Evolutionary conservation across 2,329 filamentous ascomycete genomes (phyloP), one percentile per base, ranked within the genome.

Genomic region (Cladosporium sp.): DNA sequence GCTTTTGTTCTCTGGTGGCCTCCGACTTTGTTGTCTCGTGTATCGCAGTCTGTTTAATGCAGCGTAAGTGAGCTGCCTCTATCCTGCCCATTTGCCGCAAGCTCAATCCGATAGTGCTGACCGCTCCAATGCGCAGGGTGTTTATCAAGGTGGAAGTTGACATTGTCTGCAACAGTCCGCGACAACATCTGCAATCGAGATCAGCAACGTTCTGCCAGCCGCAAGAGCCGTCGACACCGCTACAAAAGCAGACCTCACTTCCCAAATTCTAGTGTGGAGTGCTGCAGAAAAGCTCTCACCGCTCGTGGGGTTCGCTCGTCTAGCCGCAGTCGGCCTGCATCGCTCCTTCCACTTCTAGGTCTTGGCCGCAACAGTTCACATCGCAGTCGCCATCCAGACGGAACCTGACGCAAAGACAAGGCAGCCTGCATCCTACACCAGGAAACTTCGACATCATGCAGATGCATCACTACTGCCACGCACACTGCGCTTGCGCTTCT

Each of bases 191-290:
- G 59, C 44, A 23, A 53, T 52, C 18, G 40, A 31, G 18, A 11
- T 44, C 55, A 57, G 31, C 28, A n/a, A 18, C 18, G 23, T 33
- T 12, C 52, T 33, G 52, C 52, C 33, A 33, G 52, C 55, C 23
- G 55, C 55, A 37, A n/a, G 33, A 26, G 28, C n/a, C 52, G 18
- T 23, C 28, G 52, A 21, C 52, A 55, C 52, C 52, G 52, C 52
- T 29, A 31, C 52, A 10, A 29, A 44, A 59, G 56, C 56, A 59
- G 33, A 59, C 56, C 35, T 59, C 56, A 59, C 56, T 46, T 59
- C 31, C 55, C 31, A 21, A 57, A 57, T 33, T 31, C 28, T 33
- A 23, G 31, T 21, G n/a, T 16, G 31, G 55, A 23, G 31, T 21
- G n/a, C 18, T 18, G 55, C 23, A 59, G 37, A 28, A 44, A n/a